Percentiles rank a stretch among this genome's conserved stretches.
These are phyloP conservation scores for Clonostachys rhizophaga DNA, from an alignment of 2,329 filamentous ascomycete species.

Conservation along the genomic window DNA sequence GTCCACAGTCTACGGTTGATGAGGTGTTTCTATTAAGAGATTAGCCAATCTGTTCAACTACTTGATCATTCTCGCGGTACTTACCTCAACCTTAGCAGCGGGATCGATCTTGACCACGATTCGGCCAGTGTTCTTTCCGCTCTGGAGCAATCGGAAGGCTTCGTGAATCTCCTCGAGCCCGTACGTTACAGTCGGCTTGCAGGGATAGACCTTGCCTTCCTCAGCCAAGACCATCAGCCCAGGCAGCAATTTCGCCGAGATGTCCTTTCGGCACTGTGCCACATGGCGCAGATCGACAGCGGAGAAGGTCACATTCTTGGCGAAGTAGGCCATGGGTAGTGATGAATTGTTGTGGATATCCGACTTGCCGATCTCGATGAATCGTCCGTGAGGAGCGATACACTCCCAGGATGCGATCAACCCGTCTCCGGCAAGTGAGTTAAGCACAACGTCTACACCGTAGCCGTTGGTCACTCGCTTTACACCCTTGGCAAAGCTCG, in stretches of 20 bases:
- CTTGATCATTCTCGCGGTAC: background rate
- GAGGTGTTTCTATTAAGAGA: background rate
- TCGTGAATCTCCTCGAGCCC: constrained; percentile 21
- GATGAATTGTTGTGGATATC: too few species aligned
- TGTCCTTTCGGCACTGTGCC: constrained; percentile 1
- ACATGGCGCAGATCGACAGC: constrained; percentile 5
- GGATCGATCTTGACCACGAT: constrained; percentile 21
- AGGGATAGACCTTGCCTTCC: background rate
- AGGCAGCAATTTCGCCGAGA: constrained; percentile 19
- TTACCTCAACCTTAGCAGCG: constrained; percentile 8
- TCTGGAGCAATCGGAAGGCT: constrained; percentile 32
- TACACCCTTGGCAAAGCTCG: constrained; percentile 4
- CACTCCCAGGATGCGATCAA: constrained; percentile 20
- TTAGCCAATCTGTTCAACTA: background rate
- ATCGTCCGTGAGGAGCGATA: constrained; percentile 20
- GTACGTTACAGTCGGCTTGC: constrained; percentile 5
- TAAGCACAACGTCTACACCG: constrained; percentile 27
- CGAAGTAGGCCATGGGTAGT: constrained; percentile 44
- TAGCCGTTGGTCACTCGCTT: constrained; percentile 11
- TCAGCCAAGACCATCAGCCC: constrained; percentile 13
- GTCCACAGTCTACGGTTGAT: background rate
- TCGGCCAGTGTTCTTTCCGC: constrained; percentile 33
- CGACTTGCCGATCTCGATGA: constrained; percentile 23
- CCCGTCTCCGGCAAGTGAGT: constrained; percentile 17
- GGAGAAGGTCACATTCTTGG: constrained; percentile 27